phyloP scores from a whole-genome alignment of 2,329 filamentous ascomycete species.

The Exophiala sp. region DNA sequence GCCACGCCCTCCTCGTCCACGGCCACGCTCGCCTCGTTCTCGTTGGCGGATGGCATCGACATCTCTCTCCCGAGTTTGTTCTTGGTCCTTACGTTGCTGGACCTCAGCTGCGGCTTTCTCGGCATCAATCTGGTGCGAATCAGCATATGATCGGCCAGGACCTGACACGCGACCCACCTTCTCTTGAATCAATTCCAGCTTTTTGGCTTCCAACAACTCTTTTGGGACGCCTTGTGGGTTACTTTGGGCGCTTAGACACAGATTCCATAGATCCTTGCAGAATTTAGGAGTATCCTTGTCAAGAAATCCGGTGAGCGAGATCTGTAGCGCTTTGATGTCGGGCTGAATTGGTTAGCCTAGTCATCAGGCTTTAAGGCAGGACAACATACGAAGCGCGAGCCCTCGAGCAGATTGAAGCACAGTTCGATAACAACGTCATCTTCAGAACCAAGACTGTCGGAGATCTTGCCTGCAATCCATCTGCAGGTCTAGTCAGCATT shows the following conservation, averaged over 20 bases:
- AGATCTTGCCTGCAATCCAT: slow-evolving; percentile 90
- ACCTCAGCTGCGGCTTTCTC: slow-evolving; percentile 45
- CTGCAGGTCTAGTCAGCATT: slow-evolving; percentile 46
- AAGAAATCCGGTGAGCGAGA: slow-evolving; percentile 89
- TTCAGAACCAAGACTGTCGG: slow-evolving; percentile 82
- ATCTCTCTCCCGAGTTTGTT: slow-evolving; percentile 63
- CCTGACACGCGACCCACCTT: slow-evolving; percentile 59
- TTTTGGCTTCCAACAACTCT: slow-evolving; percentile 93
- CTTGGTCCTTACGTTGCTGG: slow-evolving; percentile 43
- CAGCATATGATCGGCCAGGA: slow-evolving; percentile 3
- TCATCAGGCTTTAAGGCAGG: neutral
- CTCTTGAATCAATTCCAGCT: slow-evolving; percentile 88
- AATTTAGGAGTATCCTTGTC: slow-evolving; percentile 86
- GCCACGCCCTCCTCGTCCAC: slow-evolving; percentile 36
- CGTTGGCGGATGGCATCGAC: slow-evolving; percentile 63
- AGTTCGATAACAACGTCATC: slow-evolving; percentile 96
- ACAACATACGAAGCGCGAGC: slow-evolving; percentile 67
- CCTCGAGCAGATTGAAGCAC: slow-evolving; percentile 67
- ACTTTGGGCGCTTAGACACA: slow-evolving; percentile 83
- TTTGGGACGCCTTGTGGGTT: slow-evolving; percentile 90
- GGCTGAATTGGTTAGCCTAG: slow-evolving; percentile 55
- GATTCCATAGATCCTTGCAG: slow-evolving; percentile 89
- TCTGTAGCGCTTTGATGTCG: slow-evolving; percentile 92
- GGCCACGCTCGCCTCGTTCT: slow-evolving; percentile 36
- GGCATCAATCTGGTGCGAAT: slow-evolving; percentile 43